Base-by-base conservation (phyloP, 2,329 filamentous ascomycete genomes). In the Stemphylium beticola region DNA sequence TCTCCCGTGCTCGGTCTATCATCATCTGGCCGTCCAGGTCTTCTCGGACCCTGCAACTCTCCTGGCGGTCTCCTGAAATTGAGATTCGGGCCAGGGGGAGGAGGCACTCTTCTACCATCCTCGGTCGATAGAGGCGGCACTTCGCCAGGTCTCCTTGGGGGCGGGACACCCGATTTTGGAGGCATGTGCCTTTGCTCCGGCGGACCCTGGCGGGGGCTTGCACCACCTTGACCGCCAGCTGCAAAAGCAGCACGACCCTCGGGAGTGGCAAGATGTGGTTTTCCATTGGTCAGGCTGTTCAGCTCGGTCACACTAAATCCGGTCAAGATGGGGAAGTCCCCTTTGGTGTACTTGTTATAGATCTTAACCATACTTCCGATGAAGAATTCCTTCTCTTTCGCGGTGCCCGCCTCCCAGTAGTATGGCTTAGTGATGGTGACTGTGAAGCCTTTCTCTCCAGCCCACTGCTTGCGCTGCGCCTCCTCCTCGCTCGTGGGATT, bases 321-420 rank as follows among this genome's bases (percentile, higher is more conserved):
- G 50, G 85, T 80, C 46, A 99, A 81, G 54, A 90, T 85, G 2
- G 95, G 95, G 29, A 86, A 77, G 68, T 88, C 89, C 11, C 66
- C 66, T 53, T 69, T 70, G 0, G 95, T 98, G 73, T 98, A 99
- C 77, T 98, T 99, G 67, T 88, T 88, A 74, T 91, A 99, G 62
- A 99, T 97, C 77, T 98, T 99, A 71, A 98, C 87, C 65, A 98
- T 78, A 75, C 93, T 97, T 31, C 91, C 92, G 68, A 99, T 95
- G 76, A 99, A 99, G 78, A 98, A 98, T 73, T 96, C 93, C 81
- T 97, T 98, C 78, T 99, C 95, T 79, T 97, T 97, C 48, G 91
- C 85, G 0, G 91, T 95, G 61, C 92, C 88, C 31, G 95, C 92
- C 75, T 96, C 87, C 95, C 95, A 99, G 75, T 95, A 99, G 77